Conservation (phyloP, 129 eudicot species). For the Pseudognaphalium luteoalbum region DNA sequence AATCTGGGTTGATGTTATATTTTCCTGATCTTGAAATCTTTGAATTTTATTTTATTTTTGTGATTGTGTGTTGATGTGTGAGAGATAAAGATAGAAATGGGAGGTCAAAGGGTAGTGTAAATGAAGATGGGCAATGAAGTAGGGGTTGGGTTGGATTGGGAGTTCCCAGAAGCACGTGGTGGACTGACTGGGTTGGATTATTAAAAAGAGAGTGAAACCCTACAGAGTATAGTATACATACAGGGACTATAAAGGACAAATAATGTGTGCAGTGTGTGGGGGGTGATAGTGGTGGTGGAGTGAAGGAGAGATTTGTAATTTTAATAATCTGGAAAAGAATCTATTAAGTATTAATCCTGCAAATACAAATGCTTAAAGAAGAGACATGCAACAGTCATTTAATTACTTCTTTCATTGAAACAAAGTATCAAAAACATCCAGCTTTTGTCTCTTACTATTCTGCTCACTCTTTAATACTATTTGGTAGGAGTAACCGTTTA, state of each 20-base stretch:
- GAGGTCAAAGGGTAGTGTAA: constrained; percentile 31
- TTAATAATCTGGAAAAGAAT: constrained; percentile 22
- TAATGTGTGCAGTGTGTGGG: constrained; percentile 31
- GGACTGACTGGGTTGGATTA: constrained; percentile 48
- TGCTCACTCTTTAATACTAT: background rate
- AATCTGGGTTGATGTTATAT: background rate
- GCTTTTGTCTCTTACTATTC: background rate
- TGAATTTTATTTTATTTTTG: too few relatives aligned
- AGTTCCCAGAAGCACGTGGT: constrained; percentile 84
- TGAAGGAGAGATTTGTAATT: constrained; percentile 9
- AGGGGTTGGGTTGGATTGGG: constrained; percentile 37
- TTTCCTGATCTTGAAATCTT: constrained; percentile 13
- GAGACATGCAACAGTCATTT: constrained; percentile 1
- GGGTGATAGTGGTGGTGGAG: constrained; percentile 9
- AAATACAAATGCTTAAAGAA: constrained; percentile 20
- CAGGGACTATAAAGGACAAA: constrained; percentile 28
- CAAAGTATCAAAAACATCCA: background rate
- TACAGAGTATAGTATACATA: background rate
- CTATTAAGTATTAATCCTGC: constrained; percentile 18
- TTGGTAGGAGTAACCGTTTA: background rate
- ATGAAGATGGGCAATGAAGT: constrained; percentile 43
- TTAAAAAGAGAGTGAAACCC: constrained; percentile 37
- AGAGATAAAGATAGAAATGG: background rate
- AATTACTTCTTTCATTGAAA: constrained; percentile 1
- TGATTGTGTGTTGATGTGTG: constrained; percentile 9